Conservation (phyloP, 495 filamentous ascomycete genomes). For the Physcia stellaris region DNA sequence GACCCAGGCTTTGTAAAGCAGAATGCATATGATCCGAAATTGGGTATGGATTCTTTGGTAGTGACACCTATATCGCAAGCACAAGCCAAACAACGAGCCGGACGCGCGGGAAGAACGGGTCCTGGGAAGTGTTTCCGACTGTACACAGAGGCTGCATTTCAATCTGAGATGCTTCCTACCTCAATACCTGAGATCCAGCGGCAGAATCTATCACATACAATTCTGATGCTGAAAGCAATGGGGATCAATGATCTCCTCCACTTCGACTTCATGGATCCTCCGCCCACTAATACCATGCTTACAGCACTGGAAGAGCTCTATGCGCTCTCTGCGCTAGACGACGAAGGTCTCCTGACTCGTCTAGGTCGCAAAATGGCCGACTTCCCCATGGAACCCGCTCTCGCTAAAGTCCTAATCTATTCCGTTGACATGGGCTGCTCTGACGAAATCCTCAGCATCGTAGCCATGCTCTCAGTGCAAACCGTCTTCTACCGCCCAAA, state of each 20-base stretch:
- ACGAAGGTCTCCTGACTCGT: conserved; percentile 88
- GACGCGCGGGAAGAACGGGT: conserved; percentile 84
- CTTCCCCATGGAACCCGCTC: conserved; percentile 83
- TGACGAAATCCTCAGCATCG: conserved; percentile 87
- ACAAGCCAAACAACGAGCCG: conserved; percentile 88
- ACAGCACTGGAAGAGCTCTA: conserved; percentile 93
- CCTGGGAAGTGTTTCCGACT: conserved; percentile 94
- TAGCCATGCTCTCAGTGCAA: conserved; percentile 81
- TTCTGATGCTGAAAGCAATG: conserved; percentile 98
- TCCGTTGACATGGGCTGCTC: conserved; percentile 79
- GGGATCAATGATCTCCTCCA: conserved; percentile 95
- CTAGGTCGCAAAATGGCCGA: conserved; percentile 95
- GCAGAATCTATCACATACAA: conserved; percentile 86
- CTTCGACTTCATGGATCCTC: conserved; percentile 98
- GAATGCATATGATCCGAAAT: conserved; percentile 90
- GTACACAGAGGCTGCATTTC: conserved; percentile 91
- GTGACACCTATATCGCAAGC: conserved; percentile 94
- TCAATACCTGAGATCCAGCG: conserved; percentile 94
- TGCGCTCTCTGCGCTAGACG: conserved; percentile 79
- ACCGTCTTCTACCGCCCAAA: conserved; percentile 90
- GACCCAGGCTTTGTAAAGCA: conserved; percentile 98
- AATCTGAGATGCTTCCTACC: conserved; percentile 93
- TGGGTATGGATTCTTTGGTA: conserved; percentile 93
- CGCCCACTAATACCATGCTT: conserved; percentile 94
- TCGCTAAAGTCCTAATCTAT: conserved; percentile 81